Conservation (phyloP, 202 grass and related monocot genomes). For the Cymbopogon flexuosus region DNA sequence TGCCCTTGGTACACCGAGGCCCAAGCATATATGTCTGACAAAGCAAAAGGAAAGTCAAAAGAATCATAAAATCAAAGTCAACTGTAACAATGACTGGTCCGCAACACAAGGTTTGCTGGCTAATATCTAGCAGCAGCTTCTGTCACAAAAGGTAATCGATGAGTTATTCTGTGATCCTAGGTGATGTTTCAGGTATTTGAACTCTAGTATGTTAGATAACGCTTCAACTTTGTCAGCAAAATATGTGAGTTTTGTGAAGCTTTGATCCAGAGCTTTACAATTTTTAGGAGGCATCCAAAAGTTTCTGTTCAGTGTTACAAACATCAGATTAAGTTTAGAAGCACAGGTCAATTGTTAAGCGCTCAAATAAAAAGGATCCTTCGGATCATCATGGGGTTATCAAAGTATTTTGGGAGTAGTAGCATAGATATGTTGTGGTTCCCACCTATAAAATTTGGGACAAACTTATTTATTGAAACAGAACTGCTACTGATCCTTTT, state of each 20-base stretch:
- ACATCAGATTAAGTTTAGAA: not conserved
- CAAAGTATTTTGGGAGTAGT: not conserved
- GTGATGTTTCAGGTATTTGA: not conserved
- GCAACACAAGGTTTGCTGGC: not conserved
- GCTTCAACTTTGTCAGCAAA: not conserved
- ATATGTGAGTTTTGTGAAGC: not conserved
- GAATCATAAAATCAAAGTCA: slow-evolving; percentile 6
- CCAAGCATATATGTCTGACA: not conserved
- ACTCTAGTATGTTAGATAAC: not conserved
- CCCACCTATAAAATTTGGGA: not conserved
- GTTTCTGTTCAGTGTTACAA: not conserved
- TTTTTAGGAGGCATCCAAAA: not conserved
- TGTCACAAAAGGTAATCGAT: not conserved
- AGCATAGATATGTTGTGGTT: not conserved
- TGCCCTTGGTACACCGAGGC: not conserved
- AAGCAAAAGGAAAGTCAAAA: slow-evolving; percentile 12
- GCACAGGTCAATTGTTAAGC: not conserved
- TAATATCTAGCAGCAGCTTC: not conserved
- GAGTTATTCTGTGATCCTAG: not conserved
- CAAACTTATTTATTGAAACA: not conserved
- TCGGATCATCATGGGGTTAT: not conserved
- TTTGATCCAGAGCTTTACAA: not conserved
- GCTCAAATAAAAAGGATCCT: not conserved
- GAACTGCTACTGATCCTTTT: not conserved
- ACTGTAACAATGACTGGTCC: not conserved